These are phyloP conservation scores for Jacaranda mimosifolia DNA, from an alignment of 257 asterid genomes.

Conservation along the genomic window DNA sequence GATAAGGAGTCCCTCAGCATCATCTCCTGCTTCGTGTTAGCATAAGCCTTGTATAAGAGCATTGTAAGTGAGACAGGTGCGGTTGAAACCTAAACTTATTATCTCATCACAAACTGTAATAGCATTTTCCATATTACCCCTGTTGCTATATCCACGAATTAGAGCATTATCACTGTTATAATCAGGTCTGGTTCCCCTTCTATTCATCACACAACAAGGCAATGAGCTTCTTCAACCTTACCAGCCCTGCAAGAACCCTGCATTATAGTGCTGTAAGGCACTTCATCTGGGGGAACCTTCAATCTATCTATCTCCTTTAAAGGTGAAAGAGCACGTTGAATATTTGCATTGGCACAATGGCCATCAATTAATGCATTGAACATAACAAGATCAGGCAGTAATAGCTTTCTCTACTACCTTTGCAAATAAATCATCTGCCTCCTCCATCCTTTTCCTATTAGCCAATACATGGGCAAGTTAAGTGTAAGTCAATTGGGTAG, in stretches of 20 bases:
- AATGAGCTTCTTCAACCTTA: slow-evolving; percentile 57
- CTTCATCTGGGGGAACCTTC: slow-evolving; percentile 61
- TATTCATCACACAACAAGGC: slow-evolving; percentile 56
- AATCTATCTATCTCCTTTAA: slow-evolving; percentile 55
- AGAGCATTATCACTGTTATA: slow-evolving; percentile 55
- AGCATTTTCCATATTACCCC: slow-evolving; percentile 57
- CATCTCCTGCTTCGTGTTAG: slow-evolving; percentile 46
- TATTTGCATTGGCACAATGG: slow-evolving; percentile 52
- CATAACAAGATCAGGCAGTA: slow-evolving; percentile 62
- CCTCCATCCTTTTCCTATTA: slow-evolving; percentile 56
- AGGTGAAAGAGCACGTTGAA: slow-evolving; percentile 51
- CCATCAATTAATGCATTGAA: slow-evolving; percentile 64
- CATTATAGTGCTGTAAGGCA: slow-evolving; percentile 59
- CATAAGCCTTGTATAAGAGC: slow-evolving; percentile 63
- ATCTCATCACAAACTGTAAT: slow-evolving; percentile 54
- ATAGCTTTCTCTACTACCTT: slow-evolving; percentile 48
- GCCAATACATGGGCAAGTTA: slow-evolving; percentile 58
- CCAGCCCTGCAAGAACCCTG: slow-evolving; percentile 61
- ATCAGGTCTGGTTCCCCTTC: slow-evolving; percentile 57
- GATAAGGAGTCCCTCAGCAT: slow-evolving; percentile 58
- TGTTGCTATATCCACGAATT: slow-evolving; percentile 57
- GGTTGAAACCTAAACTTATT: slow-evolving; percentile 51
- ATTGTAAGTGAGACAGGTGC: slow-evolving; percentile 55
- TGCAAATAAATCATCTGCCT: slow-evolving; percentile 58
- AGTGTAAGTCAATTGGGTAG: slow-evolving; percentile 57